These are phyloP conservation scores for Yamadazyma takamatsuzukensis DNA, from an alignment of 805 yeast genomes.

Conservation along the genomic window DNA sequence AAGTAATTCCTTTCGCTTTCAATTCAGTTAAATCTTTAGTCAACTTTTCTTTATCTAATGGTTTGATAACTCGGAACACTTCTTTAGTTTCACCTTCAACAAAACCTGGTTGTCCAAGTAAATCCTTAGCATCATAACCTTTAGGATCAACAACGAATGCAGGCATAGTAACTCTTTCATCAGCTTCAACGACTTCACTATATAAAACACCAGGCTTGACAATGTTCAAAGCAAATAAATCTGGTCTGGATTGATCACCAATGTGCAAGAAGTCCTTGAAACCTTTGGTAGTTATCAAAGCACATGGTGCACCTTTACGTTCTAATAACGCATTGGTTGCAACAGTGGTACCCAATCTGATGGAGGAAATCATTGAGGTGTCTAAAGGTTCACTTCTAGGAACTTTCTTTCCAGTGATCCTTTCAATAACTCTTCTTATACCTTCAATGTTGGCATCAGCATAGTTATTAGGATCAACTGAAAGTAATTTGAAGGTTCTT, in stretches of 20 bases:
- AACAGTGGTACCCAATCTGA: slow-evolving; percentile 29
- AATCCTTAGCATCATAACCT: slow-evolving; percentile 15
- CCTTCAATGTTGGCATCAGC: slow-evolving; percentile 89
- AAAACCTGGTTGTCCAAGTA: slow-evolving; percentile 26
- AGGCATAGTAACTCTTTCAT: slow-evolving; percentile 19
- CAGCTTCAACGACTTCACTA: slow-evolving; percentile 15
- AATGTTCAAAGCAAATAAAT: slow-evolving; percentile 17
- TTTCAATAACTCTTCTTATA: slow-evolving; percentile 69
- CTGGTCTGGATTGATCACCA: slow-evolving; percentile 21
- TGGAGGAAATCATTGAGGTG: slow-evolving; percentile 15
- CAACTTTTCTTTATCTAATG: slow-evolving; percentile 48
- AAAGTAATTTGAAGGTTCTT: slow-evolving; percentile 62
- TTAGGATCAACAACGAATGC: slow-evolving; percentile 16
- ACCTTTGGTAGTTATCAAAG: slow-evolving; percentile 19
- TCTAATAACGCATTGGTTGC: slow-evolving; percentile 22
- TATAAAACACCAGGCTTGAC: slow-evolving; percentile 16
- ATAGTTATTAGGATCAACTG: slow-evolving; percentile 84
- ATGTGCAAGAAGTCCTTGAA: slow-evolving; percentile 19
- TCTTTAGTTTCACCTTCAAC: slow-evolving; percentile 67
- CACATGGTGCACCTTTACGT: slow-evolving; percentile 18
- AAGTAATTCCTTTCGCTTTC: slow-evolving; percentile 57
- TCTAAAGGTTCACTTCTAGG: slow-evolving; percentile 16
- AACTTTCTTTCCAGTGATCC: slow-evolving; percentile 46
- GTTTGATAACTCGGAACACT: slow-evolving; percentile 54
- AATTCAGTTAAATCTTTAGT: slow-evolving; percentile 39